Evolutionary conservation across 768 basidiomycete genomes (phyloP), one percentile per base, ranked within the genome.

Genomic region (Suillus subaureus): DNA sequence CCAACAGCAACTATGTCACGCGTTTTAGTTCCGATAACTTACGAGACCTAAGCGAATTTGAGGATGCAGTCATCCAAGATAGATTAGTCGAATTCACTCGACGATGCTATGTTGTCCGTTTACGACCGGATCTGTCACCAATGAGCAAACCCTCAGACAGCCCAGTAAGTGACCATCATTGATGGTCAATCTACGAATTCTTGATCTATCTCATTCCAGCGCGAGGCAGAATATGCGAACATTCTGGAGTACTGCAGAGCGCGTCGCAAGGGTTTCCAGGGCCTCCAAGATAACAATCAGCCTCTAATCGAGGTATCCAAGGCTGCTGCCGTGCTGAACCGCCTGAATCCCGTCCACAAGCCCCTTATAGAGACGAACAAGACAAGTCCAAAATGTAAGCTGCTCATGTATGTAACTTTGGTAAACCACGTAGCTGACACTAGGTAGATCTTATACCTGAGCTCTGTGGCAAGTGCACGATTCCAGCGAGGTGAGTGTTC

Each of bases 371-470:
- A 73, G 47, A 72, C 80, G 62, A 72, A 66, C 67, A 84, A 80
- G 70, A 75, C 72, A 4, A 78, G 82, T 6, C 81, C 85, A 6
- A 91, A 90, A 79, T 91, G 92, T 92, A 74, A 39, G 86, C 71
- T 62, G 61, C 40, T 67, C 63, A 62, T 63, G 26, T 37, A 62
- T 63, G 26, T 37, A 49, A 40, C 62, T 68, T 68, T 73, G 70
- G 68, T 43, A 39, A 26, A 65, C 11, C 64, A n/a, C 49, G 62
- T 67, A 74, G 70, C 65, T 75, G 70, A 77, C 64, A 61, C 69
- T 51, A 67, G 63, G 11, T 72, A 94, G 93, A 91, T 74, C 80
- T 94, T 47, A 92, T 94, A 70, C 93, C 93, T n/a, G 93, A 94
- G 74, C 79, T 94, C 18, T 91, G 89, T 71, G 83, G 83, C 51